Evolutionary conservation across 2,329 filamentous ascomycete species (phyloP), one percentile per base, ranked within the genome.

Genomic region (Fusarium siculi): DNA sequence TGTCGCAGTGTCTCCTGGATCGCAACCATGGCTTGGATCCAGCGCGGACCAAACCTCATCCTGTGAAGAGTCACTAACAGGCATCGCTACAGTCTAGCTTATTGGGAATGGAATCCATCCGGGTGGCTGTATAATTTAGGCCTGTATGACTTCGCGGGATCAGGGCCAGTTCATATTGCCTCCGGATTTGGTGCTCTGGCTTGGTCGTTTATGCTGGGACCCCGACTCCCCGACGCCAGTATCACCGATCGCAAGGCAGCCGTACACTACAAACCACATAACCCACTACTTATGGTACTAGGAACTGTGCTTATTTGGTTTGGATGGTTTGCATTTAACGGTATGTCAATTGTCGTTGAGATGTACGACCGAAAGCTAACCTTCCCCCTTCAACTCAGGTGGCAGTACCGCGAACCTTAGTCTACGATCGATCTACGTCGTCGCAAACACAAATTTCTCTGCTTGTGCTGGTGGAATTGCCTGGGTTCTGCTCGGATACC

Each of bases 231-330:
- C 21, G 77, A 73, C 36, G 76, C 46, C 53, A 71, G 65, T 1
- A 49, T 68, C 3, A 57, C 63, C 23, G 65, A 77, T 2, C 65
- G 68, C 28, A 75, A 73, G 43, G 64, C 43, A 19, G 72, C 68
- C 0, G 55, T 76, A 4, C 77, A 79, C 57, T 82, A 79, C 66
- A 90, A 88, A 78, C 86, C 89, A 4, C 90, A 92, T 77, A 92
- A 91, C 79, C 87, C 89, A 1, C 87, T 89, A 1, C 84, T 92
- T 2, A 89, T 92, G 73, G 90, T 89, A 73, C 84, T 92, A 5
- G 90, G 90, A 4, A 92, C 90, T 2, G 83, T 90, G 3, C 82
- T 92, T 44, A 91, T 92, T 68, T 92, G 90, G 89, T 90, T 91
- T 67, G 89, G 87, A 3, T 88, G 87, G 86, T 86, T 87, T 58